A percentile compares a stretch with the other conserved stretches of the same genome.
Evolutionary conservation across 2,329 filamentous ascomycete species (phyloP).

Genomic region (Podosphaera leucotricha): DNA sequence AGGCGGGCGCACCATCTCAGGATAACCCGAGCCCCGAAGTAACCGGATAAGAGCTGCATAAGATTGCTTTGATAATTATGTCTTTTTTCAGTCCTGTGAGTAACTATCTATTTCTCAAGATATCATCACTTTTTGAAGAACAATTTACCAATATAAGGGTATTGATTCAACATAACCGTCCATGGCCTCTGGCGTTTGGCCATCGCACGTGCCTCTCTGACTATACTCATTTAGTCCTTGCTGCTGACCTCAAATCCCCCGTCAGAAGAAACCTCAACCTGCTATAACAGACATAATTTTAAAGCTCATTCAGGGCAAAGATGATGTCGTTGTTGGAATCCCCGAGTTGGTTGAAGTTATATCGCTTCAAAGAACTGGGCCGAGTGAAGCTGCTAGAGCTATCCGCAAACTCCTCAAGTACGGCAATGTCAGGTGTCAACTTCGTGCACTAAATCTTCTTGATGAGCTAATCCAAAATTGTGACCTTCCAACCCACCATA

Average conservation of each 20-base stretch:
- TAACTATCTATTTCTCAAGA: not conserved
- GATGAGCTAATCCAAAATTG: constrained; percentile 92
- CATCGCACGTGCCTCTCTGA: too few species aligned
- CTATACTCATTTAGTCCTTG: not conserved
- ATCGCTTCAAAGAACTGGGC: constrained; percentile 65
- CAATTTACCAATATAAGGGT: too few species aligned
- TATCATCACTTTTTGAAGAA: too few species aligned
- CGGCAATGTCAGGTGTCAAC: constrained; percentile 76
- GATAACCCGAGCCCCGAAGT: not conserved
- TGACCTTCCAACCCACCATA: constrained; percentile 62
- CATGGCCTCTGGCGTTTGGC: too few species aligned
- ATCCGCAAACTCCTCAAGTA: constrained; percentile 98
- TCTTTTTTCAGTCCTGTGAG: not conserved
- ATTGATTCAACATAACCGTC: too few species aligned
- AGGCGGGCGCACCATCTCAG: too few species aligned
- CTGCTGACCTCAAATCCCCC: not conserved
- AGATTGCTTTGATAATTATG: not conserved
- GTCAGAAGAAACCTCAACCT: constrained; percentile 65
- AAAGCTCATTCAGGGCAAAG: constrained; percentile 67
- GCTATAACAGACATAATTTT: constrained; percentile 86
- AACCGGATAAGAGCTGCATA: not conserved
- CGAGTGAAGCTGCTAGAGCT: constrained; percentile 71
- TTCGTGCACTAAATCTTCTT: constrained; percentile 67
- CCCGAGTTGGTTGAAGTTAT: constrained; percentile 89
- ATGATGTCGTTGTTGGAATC: constrained; percentile 80